phyloP scores from a whole-genome alignment of 129 eudicot species.

The Escallonia herrerae region DNA sequence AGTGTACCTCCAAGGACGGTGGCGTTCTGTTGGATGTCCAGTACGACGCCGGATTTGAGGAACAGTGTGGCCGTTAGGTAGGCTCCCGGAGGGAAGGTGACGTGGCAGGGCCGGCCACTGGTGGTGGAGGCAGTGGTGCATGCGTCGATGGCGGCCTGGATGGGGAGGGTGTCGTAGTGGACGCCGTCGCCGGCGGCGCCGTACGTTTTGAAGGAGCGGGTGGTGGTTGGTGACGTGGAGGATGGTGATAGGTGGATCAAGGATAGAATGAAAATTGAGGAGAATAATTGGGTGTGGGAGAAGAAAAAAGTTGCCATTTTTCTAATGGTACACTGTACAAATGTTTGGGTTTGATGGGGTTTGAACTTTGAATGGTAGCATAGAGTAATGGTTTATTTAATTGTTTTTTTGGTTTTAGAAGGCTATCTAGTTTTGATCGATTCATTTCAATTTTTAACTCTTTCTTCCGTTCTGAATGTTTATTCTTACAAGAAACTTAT shows the following conservation, averaged over 20 bases:
- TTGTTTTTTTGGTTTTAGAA: too few relatives aligned
- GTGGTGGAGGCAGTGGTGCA: constrained; percentile 41
- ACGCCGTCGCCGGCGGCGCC: constrained; percentile 72
- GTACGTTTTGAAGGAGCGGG: constrained; percentile 56
- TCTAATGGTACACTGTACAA: background rate
- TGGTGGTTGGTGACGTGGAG: constrained; percentile 33
- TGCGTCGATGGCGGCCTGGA: constrained; percentile 81
- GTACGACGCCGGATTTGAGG: too few relatives aligned
- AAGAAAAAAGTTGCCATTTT: constrained; percentile 16
- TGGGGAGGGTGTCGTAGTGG: constrained; percentile 65
- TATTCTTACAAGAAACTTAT: too few relatives aligned
- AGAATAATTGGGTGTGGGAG: constrained; percentile 2
- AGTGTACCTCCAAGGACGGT: constrained; percentile 5
- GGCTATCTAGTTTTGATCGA: too few relatives aligned
- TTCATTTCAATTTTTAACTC: too few relatives aligned
- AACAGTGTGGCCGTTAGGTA: too few relatives aligned
- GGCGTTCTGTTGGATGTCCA: too few relatives aligned
- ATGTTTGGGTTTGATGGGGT: too few relatives aligned
- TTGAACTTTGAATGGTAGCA: too few relatives aligned
- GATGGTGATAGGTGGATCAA: constrained; percentile 32
- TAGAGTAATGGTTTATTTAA: too few relatives aligned
- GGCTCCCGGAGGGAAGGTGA: constrained; percentile 7
- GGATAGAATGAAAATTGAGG: constrained; percentile 10
- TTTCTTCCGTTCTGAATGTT: too few relatives aligned
- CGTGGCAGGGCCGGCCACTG: constrained; percentile 48